phyloP scores from a whole-genome alignment of 441 rosid genomes.

The Populus hybrid region DNA sequence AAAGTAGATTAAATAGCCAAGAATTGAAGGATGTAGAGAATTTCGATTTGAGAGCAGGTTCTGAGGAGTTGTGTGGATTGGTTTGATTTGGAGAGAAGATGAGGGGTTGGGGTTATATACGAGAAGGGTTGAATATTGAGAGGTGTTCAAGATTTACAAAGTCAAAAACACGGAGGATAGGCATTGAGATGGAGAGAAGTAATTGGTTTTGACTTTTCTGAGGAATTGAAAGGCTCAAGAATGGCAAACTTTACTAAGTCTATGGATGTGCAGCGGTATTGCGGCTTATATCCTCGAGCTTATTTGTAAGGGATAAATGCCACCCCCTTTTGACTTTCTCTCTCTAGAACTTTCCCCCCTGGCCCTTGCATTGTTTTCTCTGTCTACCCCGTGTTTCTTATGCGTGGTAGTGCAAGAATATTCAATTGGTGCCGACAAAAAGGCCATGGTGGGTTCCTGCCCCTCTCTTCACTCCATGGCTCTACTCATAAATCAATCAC shows the following conservation, averaged over 20 bases:
- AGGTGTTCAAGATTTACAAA: slow-evolving; percentile 23
- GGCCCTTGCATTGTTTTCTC: background rate
- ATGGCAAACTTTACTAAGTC: slow-evolving; percentile 35
- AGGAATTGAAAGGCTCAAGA: slow-evolving; percentile 31
- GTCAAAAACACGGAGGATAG: slow-evolving; percentile 51
- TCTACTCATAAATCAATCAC: background rate
- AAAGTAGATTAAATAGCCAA: background rate
- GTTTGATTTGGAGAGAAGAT: background rate
- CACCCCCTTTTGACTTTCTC: slow-evolving; percentile 18
- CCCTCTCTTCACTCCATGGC: background rate
- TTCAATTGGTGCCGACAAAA: slow-evolving; percentile 16
- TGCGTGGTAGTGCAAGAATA: background rate
- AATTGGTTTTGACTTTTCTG: slow-evolving; percentile 42
- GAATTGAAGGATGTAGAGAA: background rate
- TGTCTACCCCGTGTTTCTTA: slow-evolving; percentile 16
- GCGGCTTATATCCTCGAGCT: background rate
- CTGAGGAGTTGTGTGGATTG: background rate
- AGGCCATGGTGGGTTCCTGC: background rate
- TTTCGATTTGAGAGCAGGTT: background rate
- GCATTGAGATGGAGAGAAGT: slow-evolving; percentile 17
- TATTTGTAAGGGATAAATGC: background rate
- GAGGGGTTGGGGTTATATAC: background rate
- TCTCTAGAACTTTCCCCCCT: background rate
- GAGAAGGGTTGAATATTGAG: slow-evolving; percentile 1
- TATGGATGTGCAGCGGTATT: background rate